Evolutionary conservation across 2,329 filamentous ascomycete species (phyloP).

Genomic region (Grosmannia huntii): DNA sequence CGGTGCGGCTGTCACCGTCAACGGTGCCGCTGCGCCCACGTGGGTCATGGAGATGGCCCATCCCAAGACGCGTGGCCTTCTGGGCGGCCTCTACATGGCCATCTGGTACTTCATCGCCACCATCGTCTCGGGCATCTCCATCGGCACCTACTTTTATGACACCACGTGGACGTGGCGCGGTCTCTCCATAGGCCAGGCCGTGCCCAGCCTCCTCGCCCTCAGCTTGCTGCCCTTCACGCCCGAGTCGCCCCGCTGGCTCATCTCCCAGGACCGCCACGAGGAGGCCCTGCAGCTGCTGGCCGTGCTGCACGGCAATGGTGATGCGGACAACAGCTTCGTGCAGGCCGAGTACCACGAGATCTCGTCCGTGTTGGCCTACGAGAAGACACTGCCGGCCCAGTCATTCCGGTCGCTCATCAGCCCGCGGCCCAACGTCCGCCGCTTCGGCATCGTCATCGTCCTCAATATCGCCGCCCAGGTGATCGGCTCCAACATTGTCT

Average conservation of each 20-base stretch:
- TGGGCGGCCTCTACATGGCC: conserved; percentile 3
- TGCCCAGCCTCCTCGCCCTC: background rate
- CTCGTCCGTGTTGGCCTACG: background rate
- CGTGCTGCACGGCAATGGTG: background rate
- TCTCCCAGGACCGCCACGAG: conserved; percentile 4
- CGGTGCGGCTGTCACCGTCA: background rate
- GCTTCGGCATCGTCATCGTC: conserved; percentile 1
- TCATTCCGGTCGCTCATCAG: background rate
- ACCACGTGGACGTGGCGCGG: conserved; percentile 3
- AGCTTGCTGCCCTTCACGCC: conserved; percentile 1
- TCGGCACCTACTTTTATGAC: conserved; percentile 1
- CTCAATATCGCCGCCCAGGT: conserved; percentile 2
- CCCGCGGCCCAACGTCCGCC: background rate
- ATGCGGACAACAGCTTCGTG: background rate
- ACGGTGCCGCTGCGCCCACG: background rate
- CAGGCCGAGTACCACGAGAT: conserved; percentile 4
- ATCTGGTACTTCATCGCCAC: conserved; percentile 2
- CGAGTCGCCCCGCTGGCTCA: conserved; percentile 4
- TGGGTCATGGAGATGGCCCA: conserved; percentile 3
- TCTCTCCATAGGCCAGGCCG: background rate
- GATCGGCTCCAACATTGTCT: conserved; percentile 3
- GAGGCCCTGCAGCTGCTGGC: conserved; percentile 4
- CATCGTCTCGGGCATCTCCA: conserved; percentile 1
- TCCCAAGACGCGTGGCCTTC: background rate
- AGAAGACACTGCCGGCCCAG: background rate